A percentile compares a stretch with the other conserved stretches of the same genome.
These are phyloP conservation scores for Trichoderma koningiopsis DNA, from an alignment of 2,329 filamentous ascomycete genomes.

Conservation along the genomic window DNA sequence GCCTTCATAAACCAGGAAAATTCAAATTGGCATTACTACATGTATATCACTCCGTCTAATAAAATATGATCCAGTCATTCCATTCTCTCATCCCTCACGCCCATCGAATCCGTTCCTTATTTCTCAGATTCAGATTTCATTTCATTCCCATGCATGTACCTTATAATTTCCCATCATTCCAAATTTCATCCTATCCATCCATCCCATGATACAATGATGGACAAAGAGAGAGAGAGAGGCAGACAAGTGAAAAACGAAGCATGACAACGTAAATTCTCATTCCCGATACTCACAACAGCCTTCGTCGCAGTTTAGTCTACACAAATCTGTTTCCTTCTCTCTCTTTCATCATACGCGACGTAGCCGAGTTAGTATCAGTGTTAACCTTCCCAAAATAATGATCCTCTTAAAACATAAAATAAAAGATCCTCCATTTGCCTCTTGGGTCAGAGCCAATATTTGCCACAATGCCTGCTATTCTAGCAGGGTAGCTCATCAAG, in stretches of 20 bases:
- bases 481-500: too few species aligned
- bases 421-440: neutral
- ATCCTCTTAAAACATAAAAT: neutral
- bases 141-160: neutral
- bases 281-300: slow-evolving; percentile 1
- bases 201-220: neutral
- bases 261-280: slow-evolving; percentile 10
- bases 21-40: slow-evolving; percentile 2
- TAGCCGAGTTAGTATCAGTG: neutral
- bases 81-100: neutral
- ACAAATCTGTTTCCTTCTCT: neutral
- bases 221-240: neutral
- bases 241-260: neutral
- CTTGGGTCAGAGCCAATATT: neutral
- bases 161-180: neutral
- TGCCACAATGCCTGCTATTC: neutral
- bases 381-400: neutral
- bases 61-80: neutral
- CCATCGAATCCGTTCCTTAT: neutral
- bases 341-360: neutral
- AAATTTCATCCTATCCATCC: neutral
- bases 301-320: neutral
- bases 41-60: slow-evolving; percentile 9
- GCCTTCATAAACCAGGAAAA: neutral
- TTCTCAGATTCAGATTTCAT: neutral